phyloP scores from a whole-genome alignment of 2,329 filamentous ascomycete species.

The Hymenoscyphus repandus region DNA sequence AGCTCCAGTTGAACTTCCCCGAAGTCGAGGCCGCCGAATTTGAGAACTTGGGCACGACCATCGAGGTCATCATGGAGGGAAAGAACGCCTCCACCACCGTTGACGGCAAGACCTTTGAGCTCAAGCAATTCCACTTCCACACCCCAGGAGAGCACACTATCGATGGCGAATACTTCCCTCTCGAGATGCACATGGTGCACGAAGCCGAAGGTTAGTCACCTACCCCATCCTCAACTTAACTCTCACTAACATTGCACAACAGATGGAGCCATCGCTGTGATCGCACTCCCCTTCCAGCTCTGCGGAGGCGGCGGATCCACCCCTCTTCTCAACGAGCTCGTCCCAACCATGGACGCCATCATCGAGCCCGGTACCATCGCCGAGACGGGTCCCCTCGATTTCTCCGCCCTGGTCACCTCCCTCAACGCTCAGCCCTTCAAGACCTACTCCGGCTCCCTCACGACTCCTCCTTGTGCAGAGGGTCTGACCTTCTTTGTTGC shows the following conservation, averaged over 20 bases:
- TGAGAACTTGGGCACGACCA: constrained; percentile 19
- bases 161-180: constrained; percentile 36
- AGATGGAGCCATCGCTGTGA: constrained; percentile 29
- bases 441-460: constrained; percentile 53
- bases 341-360: constrained; percentile 15
- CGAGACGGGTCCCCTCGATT: constrained; percentile 13
- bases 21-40: constrained; percentile 15
- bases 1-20: constrained; percentile 11
- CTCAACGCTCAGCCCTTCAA: constrained; percentile 7
- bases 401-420: constrained; percentile 5
- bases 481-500: constrained; percentile 49
- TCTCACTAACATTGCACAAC: neutral
- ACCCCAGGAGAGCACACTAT: constrained; percentile 54
- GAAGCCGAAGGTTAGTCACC: constrained; percentile 26
- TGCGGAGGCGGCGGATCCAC: constrained; percentile 31
- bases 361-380: constrained; percentile 11
- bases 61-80: constrained; percentile 21
- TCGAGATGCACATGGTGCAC: constrained; percentile 40
- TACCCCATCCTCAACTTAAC: neutral
- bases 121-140: constrained; percentile 54
- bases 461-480: constrained; percentile 57
- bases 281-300: constrained; percentile 34
- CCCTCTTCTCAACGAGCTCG: constrained; percentile 35
- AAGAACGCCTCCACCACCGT: constrained; percentile 8
- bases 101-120: constrained; percentile 6